Evolutionary conservation across 1,284 basidiomycete genomes (phyloP), one percentile per base, ranked within the genome.

Genomic region (Malassezia brasiliensis): DNA sequence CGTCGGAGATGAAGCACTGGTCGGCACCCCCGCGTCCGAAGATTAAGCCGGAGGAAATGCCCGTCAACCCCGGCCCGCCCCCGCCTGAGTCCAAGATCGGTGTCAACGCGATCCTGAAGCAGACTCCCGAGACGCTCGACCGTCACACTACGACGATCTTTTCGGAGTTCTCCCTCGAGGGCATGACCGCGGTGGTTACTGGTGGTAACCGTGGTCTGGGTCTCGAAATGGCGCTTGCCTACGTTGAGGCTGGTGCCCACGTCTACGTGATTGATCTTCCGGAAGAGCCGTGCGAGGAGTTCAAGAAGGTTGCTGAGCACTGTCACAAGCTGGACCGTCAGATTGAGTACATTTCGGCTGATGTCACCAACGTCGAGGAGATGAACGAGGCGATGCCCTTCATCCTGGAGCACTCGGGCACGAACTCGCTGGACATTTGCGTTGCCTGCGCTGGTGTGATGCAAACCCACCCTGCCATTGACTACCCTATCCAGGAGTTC

Each of bases 211-310:
- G 87, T 46, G 87, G 87, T 2, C 80, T 90, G 10, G 87, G 88
- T 64, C 80, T 90, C 38, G 86, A 87, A 76, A 85, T 87, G 81
- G 86, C 86, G 30, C 78, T 87, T 53, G 82, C 84, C 5, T 77
- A 87, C 36, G 80, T 83, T 38, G 87, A 90, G 76, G 83, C 83
- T 3, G 87, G 86, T 47, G 85, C 86, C 3, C 79, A 84, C 2
- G 82, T 90, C 0, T 86, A 87, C 72, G 87, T 85, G 66, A 75
- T 88, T 34, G 88, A 90, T 74, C 76, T 88, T 5, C 81, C 85
- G 4, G 66, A 77, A 47, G 75, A 77, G 47, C 84, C 88, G 0
- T 82, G 82, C 4, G 79, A 80, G 2, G 85, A 86, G 67, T 90
- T 86, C 81, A 65, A 75, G 58, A 63, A 64, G 40, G 70, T 72